Evolutionary conservation across 2,329 filamentous ascomycete genomes (phyloP).

Genomic region (Pseudogymnoascus sp.): DNA sequence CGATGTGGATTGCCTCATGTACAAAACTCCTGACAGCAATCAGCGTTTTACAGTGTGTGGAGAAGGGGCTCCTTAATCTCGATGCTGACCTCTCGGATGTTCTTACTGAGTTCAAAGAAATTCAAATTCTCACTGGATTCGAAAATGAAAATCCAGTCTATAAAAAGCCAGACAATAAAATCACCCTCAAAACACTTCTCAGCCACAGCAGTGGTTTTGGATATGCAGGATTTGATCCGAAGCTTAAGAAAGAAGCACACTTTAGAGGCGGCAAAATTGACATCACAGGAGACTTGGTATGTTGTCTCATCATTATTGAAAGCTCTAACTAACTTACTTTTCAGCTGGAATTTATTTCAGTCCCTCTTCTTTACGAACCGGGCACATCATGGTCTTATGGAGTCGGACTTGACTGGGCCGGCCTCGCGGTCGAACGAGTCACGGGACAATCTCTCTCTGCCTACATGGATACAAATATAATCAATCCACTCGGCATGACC

Average conservation of each 20-base stretch:
- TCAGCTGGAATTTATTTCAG: neutral
- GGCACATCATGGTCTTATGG: conserved; percentile 55
- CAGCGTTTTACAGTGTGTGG: conserved; percentile 10
- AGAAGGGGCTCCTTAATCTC: conserved; percentile 6
- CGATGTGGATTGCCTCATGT: conserved; percentile 52
- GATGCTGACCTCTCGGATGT: conserved; percentile 8
- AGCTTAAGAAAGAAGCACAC: conserved; percentile 15
- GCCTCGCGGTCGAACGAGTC: conserved; percentile 39
- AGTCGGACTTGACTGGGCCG: conserved; percentile 26
- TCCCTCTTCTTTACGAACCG: conserved; percentile 56
- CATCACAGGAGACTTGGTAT: conserved; percentile 17
- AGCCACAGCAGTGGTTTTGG: conserved; percentile 22
- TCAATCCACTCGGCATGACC: conserved; percentile 39
- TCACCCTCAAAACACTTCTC: conserved; percentile 11
- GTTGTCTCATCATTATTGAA: neutral
- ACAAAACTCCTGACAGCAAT: conserved; percentile 36
- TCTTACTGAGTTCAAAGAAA: conserved; percentile 8
- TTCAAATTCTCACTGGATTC: conserved; percentile 27
- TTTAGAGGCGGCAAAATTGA: conserved; percentile 22
- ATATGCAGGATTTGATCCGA: neutral
- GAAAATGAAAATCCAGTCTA: conserved; percentile 10
- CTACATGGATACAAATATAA: conserved; percentile 41
- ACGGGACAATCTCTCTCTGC: conserved; percentile 35
- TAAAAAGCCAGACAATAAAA: neutral
- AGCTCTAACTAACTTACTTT: neutral